A percentile compares a stretch with the other conserved stretches of the same genome.
Conservation (phyloP, 306 rosid species). For the Hippophae gyantsensis region DNA sequence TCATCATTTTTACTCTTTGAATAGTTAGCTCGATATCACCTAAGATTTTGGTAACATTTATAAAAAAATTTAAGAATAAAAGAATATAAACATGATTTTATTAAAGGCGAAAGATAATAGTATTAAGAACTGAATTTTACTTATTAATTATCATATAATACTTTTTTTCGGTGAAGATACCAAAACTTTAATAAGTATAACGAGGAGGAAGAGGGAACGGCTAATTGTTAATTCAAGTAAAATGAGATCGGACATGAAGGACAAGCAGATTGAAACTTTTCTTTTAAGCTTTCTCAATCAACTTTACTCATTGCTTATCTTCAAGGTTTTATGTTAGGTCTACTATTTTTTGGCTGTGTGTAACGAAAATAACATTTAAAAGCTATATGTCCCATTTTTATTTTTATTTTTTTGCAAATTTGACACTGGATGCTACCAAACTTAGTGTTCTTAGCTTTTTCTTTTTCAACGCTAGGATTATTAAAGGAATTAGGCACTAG, state of each 20-base stretch:
- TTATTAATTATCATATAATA: conserved; percentile 44
- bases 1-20: conserved; percentile 78
- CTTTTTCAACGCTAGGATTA: too few relatives aligned
- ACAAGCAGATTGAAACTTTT: conserved; percentile 45
- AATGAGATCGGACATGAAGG: conserved; percentile 55
- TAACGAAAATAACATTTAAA: too few relatives aligned
- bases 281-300: conserved; percentile 72
- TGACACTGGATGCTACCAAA: too few relatives aligned
- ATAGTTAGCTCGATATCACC: conserved; percentile 66
- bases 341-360: too few relatives aligned
- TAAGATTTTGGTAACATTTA: conserved; percentile 64
- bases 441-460: too few relatives aligned
- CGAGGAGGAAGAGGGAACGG: conserved; percentile 35
- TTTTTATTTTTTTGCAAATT: too few relatives aligned
- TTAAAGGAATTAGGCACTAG: too few relatives aligned
- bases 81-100: conserved; percentile 8
- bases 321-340: too few relatives aligned
- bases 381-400: too few relatives aligned
- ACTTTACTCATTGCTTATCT: conserved; percentile 1
- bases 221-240: conserved; percentile 30
- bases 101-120: too few relatives aligned
- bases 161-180: conserved; percentile 53
- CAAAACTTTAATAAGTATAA: conserved; percentile 57
- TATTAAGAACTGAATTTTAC: too few relatives aligned
- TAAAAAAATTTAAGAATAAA: background rate